Evolutionary conservation across 352 stramenopile species (phyloP), one percentile per base, ranked within the genome.

Genomic region (Phytophthora citrophthora): DNA sequence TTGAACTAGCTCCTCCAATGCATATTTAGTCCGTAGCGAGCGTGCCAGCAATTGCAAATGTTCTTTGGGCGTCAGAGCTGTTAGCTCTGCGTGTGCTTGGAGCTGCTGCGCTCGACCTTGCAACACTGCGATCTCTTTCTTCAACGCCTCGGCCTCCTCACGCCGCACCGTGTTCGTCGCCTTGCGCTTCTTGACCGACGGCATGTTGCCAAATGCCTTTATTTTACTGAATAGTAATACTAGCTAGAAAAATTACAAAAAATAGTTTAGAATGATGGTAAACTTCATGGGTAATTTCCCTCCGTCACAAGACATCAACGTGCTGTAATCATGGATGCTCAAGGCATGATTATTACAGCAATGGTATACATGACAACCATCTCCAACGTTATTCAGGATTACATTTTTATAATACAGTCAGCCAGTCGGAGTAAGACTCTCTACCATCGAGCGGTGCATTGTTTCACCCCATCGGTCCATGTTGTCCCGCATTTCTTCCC

Each of bases 391-490:
- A 10, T 34, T 10, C 29, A 3, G 29, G 29, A 34, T 34, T 34
- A 34, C 27, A 32, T 11, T 9, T 9, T 32, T 13, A 41, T 23
- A 40, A 7, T 20, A 8, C 36, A 26, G 8, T 70, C 50, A 69
- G 27, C n/a, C 36, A 32, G 56, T 48, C 10, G 45, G 52, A 15
- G 51, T 69, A 8, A 72, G 46, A 18, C 64, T 72, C 40, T 72
- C 64, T 20, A 69, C 48, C 58, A 73, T 78, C 9, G 57, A 57
- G 12, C 62, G 57, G 38, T 69, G 57, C 63, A 76, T 72, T 16
- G 60, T 70, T 58, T 73, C 63, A 24, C 67, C 71, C 71, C 71
- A 79, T 5, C 71, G 63, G 46, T 74, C 67, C 58, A 79, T 71
- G 38, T 76, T 73, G 26, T 74, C 58, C 8, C 58, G 53, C 50